phyloP scores from a whole-genome alignment of 2,329 filamentous ascomycete genomes.

The Claviceps sp. region DNA sequence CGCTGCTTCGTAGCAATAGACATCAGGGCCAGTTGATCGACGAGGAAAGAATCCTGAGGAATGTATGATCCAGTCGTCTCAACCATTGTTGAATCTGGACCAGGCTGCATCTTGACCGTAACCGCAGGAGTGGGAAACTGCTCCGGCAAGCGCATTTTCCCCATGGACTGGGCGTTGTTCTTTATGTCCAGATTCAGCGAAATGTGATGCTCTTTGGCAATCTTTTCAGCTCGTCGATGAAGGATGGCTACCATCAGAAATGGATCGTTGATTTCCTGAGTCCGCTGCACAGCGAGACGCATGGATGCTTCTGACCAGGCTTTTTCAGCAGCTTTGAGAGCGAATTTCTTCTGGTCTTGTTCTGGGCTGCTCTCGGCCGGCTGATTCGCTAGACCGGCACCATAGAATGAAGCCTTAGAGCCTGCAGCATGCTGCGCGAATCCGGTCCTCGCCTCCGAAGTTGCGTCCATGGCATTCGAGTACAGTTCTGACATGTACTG shows the following conservation, averaged over 20 bases:
- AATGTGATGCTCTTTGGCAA: slow-evolving; percentile 44
- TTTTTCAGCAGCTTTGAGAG: slow-evolving; percentile 50
- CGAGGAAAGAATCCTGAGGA: slow-evolving; percentile 60
- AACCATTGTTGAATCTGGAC: slow-evolving; percentile 49
- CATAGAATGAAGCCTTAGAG: slow-evolving; percentile 45
- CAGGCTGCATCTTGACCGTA: slow-evolving; percentile 39
- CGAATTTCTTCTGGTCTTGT: slow-evolving; percentile 47
- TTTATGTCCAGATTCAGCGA: slow-evolving; percentile 42
- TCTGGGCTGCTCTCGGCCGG: slow-evolving; percentile 32
- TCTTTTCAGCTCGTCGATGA: slow-evolving; percentile 44
- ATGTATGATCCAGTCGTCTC: slow-evolving; percentile 55
- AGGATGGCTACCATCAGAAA: slow-evolving; percentile 54
- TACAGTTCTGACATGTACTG: slow-evolving; percentile 62
- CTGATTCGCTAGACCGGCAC: slow-evolving; percentile 53
- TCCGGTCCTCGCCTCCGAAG: slow-evolving; percentile 35
- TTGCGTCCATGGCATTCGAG: slow-evolving; percentile 33
- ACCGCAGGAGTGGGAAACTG: slow-evolving; percentile 39
- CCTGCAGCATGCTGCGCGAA: slow-evolving; percentile 38
- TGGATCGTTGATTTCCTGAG: slow-evolving; percentile 59
- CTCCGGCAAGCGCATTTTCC: slow-evolving; percentile 34
- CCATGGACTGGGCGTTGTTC: slow-evolving; percentile 28
- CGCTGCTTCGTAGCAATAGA: slow-evolving; percentile 75
- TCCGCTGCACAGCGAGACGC: slow-evolving; percentile 43
- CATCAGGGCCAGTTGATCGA: slow-evolving; percentile 70
- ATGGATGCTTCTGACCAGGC: slow-evolving; percentile 54